A percentile compares a stretch with the other conserved stretches of the same genome.
phyloP scores from a whole-genome alignment of 116 monocot species.

The Phalaenopsis hybrid region DNA sequence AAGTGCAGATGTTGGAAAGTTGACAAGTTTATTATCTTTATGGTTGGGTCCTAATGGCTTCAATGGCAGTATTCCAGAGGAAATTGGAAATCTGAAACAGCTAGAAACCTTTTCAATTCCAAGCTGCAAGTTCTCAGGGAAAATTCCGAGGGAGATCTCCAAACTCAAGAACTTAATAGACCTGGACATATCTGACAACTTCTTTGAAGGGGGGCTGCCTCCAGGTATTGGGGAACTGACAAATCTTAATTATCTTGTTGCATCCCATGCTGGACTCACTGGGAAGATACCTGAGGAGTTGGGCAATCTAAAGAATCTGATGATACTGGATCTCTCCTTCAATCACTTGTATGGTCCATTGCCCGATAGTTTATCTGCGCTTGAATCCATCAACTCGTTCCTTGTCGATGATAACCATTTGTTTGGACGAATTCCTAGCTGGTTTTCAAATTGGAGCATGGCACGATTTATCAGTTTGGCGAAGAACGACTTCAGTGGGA shows the following conservation, averaged over 20 bases:
- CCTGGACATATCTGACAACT: constrained; percentile 59
- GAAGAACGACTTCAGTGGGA: constrained; percentile 64
- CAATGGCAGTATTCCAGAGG: constrained; percentile 49
- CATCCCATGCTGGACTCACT: constrained; percentile 51
- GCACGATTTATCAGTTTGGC: constrained; percentile 39
- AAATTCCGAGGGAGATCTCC: constrained; percentile 36
- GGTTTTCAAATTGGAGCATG: constrained; percentile 64
- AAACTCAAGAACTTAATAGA: constrained; percentile 38
- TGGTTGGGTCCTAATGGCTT: constrained; percentile 67
- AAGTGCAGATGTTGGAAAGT: constrained; percentile 47
- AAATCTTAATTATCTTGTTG: constrained; percentile 39
- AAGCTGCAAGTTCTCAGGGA: constrained; percentile 45
- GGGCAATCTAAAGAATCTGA: constrained; percentile 52
- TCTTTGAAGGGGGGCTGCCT: constrained; percentile 45
- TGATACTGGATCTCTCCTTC: constrained; percentile 65
- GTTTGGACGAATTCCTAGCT: constrained; percentile 52
- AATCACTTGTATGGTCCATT: constrained; percentile 69
- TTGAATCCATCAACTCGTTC: constrained; percentile 51
- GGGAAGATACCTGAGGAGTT: constrained; percentile 54
- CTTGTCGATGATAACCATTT: constrained; percentile 69
- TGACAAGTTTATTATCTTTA: constrained; percentile 40
- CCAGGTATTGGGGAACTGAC: constrained; percentile 36
- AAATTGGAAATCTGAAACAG: constrained; percentile 42
- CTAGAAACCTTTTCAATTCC: constrained; percentile 37
- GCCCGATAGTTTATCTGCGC: constrained; percentile 41